A percentile compares a stretch with the other conserved stretches of the same genome.
Conservation (phyloP, 2,329 filamentous ascomycete genomes). For the Gremmenia infestans region DNA sequence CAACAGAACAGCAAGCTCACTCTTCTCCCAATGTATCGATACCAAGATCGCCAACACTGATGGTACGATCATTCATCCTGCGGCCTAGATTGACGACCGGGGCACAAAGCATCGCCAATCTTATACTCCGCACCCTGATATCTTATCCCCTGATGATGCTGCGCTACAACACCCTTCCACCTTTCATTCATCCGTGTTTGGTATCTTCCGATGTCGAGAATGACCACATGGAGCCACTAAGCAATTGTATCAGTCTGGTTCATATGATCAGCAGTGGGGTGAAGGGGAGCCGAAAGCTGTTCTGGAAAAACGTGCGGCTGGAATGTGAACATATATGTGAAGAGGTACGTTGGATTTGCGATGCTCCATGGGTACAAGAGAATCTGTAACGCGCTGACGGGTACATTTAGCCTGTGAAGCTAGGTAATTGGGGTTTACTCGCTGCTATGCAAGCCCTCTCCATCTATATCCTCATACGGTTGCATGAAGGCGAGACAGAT, state of each 20-base stretch:
- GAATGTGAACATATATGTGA: constrained; percentile 38
- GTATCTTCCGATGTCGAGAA: constrained; percentile 22
- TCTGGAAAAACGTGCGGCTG: constrained; percentile 40
- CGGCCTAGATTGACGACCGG: constrained; percentile 25
- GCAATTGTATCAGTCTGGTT: constrained; percentile 38
- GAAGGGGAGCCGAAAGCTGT: constrained; percentile 35
- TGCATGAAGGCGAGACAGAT: constrained; percentile 41
- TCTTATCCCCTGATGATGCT: constrained; percentile 39
- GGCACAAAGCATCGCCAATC: constrained; percentile 32
- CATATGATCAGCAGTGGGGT: constrained; percentile 35
- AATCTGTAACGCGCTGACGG: constrained; percentile 4
- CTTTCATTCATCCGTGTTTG: constrained; percentile 38
- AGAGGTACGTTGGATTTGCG: constrained; percentile 30
- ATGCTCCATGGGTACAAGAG: not conserved
- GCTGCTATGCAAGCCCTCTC: constrained; percentile 40
- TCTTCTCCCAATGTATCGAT: constrained; percentile 21
- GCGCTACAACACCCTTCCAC: constrained; percentile 35
- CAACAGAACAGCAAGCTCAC: constrained; percentile 8
- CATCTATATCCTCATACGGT: constrained; percentile 39
- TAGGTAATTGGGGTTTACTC: constrained; percentile 36
- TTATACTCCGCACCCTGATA: constrained; percentile 38
- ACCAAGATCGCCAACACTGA: constrained; percentile 20
- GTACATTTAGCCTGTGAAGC: constrained; percentile 24
- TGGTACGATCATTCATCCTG: constrained; percentile 27
- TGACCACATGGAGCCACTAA: constrained; percentile 34